Conservation (phyloP, 148 eudicot species). For the Rhododendron vialii region DNA sequence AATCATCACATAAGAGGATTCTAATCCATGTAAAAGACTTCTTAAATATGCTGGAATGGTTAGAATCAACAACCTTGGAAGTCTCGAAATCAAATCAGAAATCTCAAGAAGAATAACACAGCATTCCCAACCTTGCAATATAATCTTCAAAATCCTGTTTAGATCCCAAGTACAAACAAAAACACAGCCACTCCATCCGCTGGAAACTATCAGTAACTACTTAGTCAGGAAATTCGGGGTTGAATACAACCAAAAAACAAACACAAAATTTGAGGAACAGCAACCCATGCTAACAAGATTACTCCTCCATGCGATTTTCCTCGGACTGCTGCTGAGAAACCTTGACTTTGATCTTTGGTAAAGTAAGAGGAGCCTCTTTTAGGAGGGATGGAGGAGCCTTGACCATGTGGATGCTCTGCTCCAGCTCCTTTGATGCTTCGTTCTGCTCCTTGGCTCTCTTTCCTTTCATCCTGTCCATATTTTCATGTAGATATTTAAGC, state of each 20-base stretch:
- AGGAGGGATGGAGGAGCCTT: conserved; percentile 41
- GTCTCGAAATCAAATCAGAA: background rate
- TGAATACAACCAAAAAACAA: background rate
- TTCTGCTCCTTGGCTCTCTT: conserved; percentile 26
- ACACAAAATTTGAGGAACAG: background rate
- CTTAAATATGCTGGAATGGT: background rate
- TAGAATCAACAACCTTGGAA: background rate
- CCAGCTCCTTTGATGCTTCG: conserved; percentile 34
- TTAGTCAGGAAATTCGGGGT: background rate
- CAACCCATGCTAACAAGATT: conserved; percentile 9
- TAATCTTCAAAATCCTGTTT: background rate
- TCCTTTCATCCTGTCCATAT: conserved; percentile 46
- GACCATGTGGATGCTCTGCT: conserved; percentile 44
- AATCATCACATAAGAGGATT: background rate
- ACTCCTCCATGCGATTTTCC: conserved; percentile 71
- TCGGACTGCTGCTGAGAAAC: conserved; percentile 28
- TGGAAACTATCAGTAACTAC: background rate
- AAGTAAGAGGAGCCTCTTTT: conserved; percentile 38
- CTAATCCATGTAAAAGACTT: background rate
- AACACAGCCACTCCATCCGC: background rate
- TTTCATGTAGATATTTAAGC: background rate
- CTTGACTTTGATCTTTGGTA: conserved; percentile 57
- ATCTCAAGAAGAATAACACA: background rate
- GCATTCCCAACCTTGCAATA: background rate
- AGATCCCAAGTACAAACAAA: background rate